phyloP scores from a whole-genome alignment of 1,139 yeast species.

The Yamadazyma triangularis region DNA sequence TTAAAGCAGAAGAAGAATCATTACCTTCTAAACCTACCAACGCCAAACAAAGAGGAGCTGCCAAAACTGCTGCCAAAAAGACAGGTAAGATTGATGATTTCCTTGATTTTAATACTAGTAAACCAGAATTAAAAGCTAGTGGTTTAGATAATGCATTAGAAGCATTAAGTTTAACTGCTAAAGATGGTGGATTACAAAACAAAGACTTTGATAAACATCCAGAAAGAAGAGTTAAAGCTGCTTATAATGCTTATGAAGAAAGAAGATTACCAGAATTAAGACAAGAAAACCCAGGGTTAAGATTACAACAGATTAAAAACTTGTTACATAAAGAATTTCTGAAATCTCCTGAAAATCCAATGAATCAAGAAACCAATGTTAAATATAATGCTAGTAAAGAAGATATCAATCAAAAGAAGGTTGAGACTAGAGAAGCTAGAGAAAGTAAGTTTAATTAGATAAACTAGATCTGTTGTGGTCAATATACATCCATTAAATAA shows the following conservation, averaged over 20 bases:
- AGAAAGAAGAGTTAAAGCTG: slow-evolving; percentile 84
- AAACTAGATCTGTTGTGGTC: too few species aligned
- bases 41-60: slow-evolving; percentile 65
- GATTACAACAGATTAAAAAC: slow-evolving; percentile 75
- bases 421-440: slow-evolving; percentile 45
- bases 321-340: slow-evolving; percentile 75
- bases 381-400: slow-evolving; percentile 57
- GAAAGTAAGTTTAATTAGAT: slow-evolving; percentile 37
- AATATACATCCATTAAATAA: too few species aligned
- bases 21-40: slow-evolving; percentile 54
- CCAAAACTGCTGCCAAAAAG: slow-evolving; percentile 59
- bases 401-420: slow-evolving; percentile 51
- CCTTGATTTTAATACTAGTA: slow-evolving; percentile 46
- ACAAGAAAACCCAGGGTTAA: slow-evolving; percentile 75
- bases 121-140: slow-evolving; percentile 60
- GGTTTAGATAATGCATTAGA: slow-evolving; percentile 79
- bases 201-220: slow-evolving; percentile 83
- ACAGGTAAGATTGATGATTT: slow-evolving; percentile 66
- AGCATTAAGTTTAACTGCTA: slow-evolving; percentile 62
- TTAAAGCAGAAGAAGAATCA: slow-evolving; percentile 61
- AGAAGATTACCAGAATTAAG: slow-evolving; percentile 68
- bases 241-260: slow-evolving; percentile 68
- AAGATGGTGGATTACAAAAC: slow-evolving; percentile 49
- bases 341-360: slow-evolving; percentile 77
- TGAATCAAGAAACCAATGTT: slow-evolving; percentile 70